Evolutionary conservation across 139 green algal genomes (phyloP), one percentile per base, ranked within the genome.

Genomic region (Coelastrella sp.): DNA sequence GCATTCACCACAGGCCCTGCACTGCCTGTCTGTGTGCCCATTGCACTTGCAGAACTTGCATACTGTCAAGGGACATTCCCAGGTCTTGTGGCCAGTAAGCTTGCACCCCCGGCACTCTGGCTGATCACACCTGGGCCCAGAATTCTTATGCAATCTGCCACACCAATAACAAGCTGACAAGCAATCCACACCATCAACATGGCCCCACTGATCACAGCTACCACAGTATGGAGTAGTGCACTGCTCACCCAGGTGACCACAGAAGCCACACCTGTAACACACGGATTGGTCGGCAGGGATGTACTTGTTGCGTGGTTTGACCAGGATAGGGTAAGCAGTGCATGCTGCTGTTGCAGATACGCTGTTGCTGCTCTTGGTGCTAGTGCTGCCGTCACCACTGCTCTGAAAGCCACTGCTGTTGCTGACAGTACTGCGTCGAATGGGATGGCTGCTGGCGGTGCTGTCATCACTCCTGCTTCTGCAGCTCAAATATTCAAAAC

Each of bases 221-320:
- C 3, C 17, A 60, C 73, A 81, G 73, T 81, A 67, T 21, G 73
- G 73, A n/a, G 73, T 81, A 5, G 15, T 48, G 7, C 73, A 81
- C 0, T 32, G 27, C 17, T 15, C 27, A 5, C 19, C 48, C 9
- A 41, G 32, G 25, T 81, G 73, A 15, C 73, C 73, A 4, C n/a
- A 11, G 13, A 8, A 19, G 2, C 71, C 71, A 79, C 71, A 79
- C 17, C 32, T 79, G 71, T 21, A 38, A 34, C 71, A 79, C 41
- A 79, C 41, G 15, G n/a, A 25, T 4, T 45, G 34, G 9, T 43
- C 72, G 17, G 9, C 27, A n/a, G 72, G 41, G 38, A 77, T 59
- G 72, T 79, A 51, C 19, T 34, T 45, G 67, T 11, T 76, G 67
- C 35, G 2, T 15, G 21, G 53, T 7, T 23, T 73, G 64, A 21